Evolutionary conservation across 2,329 filamentous ascomycete species (phyloP), one percentile per base, ranked within the genome.

Genomic region (Periconia digitata): DNA sequence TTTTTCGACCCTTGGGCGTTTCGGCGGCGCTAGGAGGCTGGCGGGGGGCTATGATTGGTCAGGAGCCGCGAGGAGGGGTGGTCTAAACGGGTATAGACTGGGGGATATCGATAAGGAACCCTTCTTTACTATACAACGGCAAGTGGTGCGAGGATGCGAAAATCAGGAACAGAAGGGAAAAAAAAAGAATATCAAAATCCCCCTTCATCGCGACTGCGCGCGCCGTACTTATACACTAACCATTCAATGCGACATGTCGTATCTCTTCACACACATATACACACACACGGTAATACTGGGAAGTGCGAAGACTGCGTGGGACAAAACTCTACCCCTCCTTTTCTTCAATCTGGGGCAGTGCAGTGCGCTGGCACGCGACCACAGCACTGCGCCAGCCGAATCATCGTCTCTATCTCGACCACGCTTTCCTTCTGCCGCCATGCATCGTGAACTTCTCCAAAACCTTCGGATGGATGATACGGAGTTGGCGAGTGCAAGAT

Each of bases 361-460:
- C 24, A 41, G 38, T 58, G 58, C 46, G 44, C 42, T 56, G 61
- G 61, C 64, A 67, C 64, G 60, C 64, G 64, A 69, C 62, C 60
- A 4, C 8, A 58, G 21, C 50, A 44, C 40, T 45, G 40, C 21
- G 12, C 10, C 27, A 4, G 24, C 45, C 44, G 32, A 66, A 54
- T 69, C 58, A 69, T 58, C 57, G 47, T 55, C 42, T 44, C 55
- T 42, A 49, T 49, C 40, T 32, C 49, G 55, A 52, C 62, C 64
- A 70, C 65, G 54, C 67, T 72, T 56, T 70, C 70, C 46, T 64
- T 72, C 63, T 34, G 56, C 64, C 6, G 63, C 66, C 7, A 54
- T 66, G 1, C 29, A 60, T 10, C 53, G 58, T 8, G 61, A 68
- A n/a, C 56, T 70, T 15, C 41, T 51, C n/a, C 39, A 54, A 22